phyloP scores from a whole-genome alignment of 202 grass and related monocot genomes.

The Digitaria exilis region DNA sequence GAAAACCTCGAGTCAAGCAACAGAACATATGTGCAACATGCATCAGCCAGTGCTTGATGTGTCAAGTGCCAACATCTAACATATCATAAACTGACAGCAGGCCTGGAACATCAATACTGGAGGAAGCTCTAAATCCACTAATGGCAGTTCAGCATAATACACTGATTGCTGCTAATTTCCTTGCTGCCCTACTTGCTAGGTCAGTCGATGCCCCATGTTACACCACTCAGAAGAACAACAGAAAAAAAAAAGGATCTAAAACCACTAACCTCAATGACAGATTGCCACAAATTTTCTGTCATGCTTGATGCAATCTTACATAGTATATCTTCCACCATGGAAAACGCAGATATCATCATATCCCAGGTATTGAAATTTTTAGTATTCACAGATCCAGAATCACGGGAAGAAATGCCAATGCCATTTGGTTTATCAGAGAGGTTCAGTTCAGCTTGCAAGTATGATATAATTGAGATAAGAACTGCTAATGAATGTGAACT shows the following conservation, averaged over 20 bases:
- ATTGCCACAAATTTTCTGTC: conserved; percentile 70
- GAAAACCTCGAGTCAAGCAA: conserved; percentile 2
- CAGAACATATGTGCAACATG: conserved; percentile 3
- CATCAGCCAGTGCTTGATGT: conserved; percentile 1
- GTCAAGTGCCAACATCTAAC: background rate
- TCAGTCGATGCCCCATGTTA: conserved; percentile 28
- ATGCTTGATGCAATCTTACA: conserved; percentile 63
- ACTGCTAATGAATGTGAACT: conserved; percentile 55
- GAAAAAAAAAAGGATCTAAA: conserved; percentile 24
- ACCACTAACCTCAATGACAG: conserved; percentile 68
- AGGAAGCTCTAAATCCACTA: conserved; percentile 28
- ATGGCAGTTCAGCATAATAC: conserved; percentile 1
- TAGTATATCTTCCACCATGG: conserved; percentile 69
- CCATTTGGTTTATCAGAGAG: conserved; percentile 57
- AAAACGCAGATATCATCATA: conserved; percentile 81
- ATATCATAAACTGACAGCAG: conserved; percentile 7
- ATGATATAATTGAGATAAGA: conserved; percentile 66
- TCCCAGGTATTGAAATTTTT: conserved; percentile 66
- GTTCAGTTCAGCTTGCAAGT: conserved; percentile 69
- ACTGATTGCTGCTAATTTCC: conserved; percentile 20
- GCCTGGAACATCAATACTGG: background rate
- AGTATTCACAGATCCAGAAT: conserved; percentile 49
- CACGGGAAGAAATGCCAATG: conserved; percentile 32
- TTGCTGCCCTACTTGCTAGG: background rate
- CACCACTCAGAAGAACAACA: conserved; percentile 8